Base-by-base conservation (phyloP, 345 rosid genomes). In the Hibiscus tridactylites region DNA sequence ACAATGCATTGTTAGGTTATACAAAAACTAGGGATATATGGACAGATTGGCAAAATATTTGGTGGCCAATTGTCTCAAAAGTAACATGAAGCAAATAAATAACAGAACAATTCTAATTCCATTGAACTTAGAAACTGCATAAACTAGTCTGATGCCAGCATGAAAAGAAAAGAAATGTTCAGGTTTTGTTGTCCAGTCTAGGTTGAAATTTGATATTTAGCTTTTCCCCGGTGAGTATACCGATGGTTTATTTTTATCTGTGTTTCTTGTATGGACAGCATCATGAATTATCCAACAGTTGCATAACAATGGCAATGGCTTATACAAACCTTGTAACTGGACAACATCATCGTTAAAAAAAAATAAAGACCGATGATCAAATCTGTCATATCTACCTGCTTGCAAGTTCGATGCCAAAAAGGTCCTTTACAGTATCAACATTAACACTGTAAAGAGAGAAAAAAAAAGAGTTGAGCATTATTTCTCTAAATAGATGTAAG, bases 321-420 rank as follows among this genome's bases (percentile, higher is more conserved):
- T 12, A 39, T 42, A 59, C 33, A 58, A 67, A 49, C 24, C 13
- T 1, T 29, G 8, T 29, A 47, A 47, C 70, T 47, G 26, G 57
- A 28, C 31, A 67, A 35, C 9, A 13, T 67, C 59, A 67, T 67
- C 21, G 9, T 47, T 28, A 24, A 47, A 66, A 6, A 16, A 67
- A 26, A 49, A 28, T 21, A 65, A 1, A 12, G 39, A 13, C 8
- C 37, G 9, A 28, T 47, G 1, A 67, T 9, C 42, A 44, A 61
- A 58, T 49, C 13, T 33, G 29, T 53, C 63, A 65, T 19, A 65
- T 37, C 60, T 78, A 95, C 99, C 98, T 90, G 92, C 99, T 95
- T 75, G 49, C 76, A 73, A 95, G 92, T 62, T 92, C 89, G 65
- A 92, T 76, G 67, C 98, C 98, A 77, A 95, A 95, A 69, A 95